phyloP scores from a whole-genome alignment of 345 rosid species.

The Eucalyptus microcorys region DNA sequence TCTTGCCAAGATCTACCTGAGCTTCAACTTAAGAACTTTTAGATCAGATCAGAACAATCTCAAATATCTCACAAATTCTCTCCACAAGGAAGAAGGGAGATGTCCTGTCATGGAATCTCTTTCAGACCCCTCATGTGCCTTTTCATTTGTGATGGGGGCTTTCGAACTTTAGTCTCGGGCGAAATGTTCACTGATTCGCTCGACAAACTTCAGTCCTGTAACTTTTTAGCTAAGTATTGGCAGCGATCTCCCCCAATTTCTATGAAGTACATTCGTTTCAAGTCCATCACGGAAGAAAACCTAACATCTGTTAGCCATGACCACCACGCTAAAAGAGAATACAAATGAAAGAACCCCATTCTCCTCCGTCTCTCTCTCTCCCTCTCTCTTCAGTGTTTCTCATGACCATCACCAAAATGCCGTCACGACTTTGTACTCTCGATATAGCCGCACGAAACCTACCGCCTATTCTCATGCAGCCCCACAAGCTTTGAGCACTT shows the following conservation, averaged over 20 bases:
- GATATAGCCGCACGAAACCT: not conserved
- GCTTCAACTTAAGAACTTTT: not conserved
- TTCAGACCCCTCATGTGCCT: not conserved
- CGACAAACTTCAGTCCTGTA: not conserved
- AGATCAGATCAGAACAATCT: not conserved
- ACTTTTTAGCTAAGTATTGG: not conserved
- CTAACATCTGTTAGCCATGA: not conserved
- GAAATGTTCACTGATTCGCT: not conserved
- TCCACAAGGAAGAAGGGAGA: not conserved
- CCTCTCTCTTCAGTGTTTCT: not conserved
- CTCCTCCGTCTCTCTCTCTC: not conserved
- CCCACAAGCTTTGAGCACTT: not conserved
- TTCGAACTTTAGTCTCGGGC: not conserved
- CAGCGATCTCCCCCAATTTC: not conserved
- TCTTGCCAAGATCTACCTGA: not conserved
- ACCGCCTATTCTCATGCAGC: not conserved
- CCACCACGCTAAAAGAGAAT: not conserved
- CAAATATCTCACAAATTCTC: not conserved
- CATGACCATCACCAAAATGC: not conserved
- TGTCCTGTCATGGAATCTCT: not conserved
- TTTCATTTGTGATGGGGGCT: not conserved
- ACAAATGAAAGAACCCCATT: not conserved
- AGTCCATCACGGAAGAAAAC: not conserved
- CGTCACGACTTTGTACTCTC: not conserved
- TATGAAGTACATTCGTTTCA: not conserved